Evolutionary conservation across 2,329 filamentous ascomycete genomes (phyloP).

Genomic region (Nakataea oryzae): DNA sequence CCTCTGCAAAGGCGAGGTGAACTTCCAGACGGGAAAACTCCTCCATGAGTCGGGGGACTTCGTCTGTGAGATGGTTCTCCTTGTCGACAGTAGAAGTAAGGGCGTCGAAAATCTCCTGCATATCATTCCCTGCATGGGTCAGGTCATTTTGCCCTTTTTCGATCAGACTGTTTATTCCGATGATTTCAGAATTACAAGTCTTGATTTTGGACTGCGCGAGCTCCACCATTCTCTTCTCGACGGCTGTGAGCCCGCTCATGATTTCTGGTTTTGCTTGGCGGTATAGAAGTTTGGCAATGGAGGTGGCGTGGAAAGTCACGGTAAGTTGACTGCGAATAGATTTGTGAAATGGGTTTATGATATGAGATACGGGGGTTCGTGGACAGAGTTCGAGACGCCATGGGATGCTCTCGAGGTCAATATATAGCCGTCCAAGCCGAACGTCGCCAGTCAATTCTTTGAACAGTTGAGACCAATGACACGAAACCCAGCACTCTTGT

Average conservation of each 20-base stretch:
- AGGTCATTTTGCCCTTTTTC: neutral
- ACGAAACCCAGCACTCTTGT: no score
- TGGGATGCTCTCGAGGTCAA: no score
- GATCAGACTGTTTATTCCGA: neutral
- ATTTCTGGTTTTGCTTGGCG: neutral
- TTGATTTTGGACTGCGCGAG: neutral
- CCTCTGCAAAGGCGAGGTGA: neutral
- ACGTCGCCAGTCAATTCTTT: no score
- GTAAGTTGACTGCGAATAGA: no score
- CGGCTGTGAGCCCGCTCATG: neutral
- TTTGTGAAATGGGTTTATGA: no score
- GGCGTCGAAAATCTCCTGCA: neutral
- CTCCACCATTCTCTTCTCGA: neutral
- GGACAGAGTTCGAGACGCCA: no score
- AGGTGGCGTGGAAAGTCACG: neutral
- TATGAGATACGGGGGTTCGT: no score
- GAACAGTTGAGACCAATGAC: no score
- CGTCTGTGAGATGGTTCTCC: neutral
- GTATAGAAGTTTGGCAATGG: neutral
- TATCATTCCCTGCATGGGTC: neutral
- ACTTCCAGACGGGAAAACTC: neutral
- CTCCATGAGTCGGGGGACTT: neutral
- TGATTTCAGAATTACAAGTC: neutral
- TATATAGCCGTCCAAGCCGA: no score
- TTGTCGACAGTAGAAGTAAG: neutral